Evolutionary conservation across 2,329 filamentous ascomycete species (phyloP).

Genomic region (Penicillium aurantiogriseum): DNA sequence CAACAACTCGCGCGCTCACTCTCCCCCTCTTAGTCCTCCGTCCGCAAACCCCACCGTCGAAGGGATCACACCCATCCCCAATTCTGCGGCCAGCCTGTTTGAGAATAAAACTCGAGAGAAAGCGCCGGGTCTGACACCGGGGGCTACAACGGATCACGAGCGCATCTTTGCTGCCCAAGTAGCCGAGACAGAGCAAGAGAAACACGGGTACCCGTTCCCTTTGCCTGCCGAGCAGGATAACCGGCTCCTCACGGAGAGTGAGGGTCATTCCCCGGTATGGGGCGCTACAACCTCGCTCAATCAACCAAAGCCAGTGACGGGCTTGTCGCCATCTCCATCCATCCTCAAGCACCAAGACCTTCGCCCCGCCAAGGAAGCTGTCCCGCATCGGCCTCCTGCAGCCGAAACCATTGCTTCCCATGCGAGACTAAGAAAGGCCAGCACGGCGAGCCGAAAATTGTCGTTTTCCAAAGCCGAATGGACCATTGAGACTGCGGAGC

Average conservation of each 20-base stretch:
- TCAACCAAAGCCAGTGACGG: constrained; percentile 75
- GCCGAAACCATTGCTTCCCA: constrained; percentile 10
- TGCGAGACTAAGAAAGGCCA: constrained; percentile 15
- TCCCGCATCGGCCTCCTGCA: constrained; percentile 20
- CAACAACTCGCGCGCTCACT: constrained; percentile 41
- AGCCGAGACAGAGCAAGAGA: constrained; percentile 26
- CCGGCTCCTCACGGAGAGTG: constrained; percentile 62
- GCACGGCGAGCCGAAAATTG: constrained; percentile 57
- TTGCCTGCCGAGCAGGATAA: constrained; percentile 41
- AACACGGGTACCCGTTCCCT: constrained; percentile 33
- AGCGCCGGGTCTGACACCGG: constrained; percentile 37
- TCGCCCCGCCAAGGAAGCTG: constrained; percentile 22
- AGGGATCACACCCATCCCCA: constrained; percentile 26
- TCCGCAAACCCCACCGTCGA: constrained; percentile 27
- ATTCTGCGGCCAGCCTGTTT: constrained; percentile 36
- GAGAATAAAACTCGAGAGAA: constrained; percentile 27
- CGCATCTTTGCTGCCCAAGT: constrained; percentile 38
- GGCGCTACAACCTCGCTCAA: constrained; percentile 63
- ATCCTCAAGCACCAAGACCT: constrained; percentile 67
- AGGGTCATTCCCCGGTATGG: constrained; percentile 75
- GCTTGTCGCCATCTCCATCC: constrained; percentile 70
- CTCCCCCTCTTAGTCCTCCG: constrained; percentile 41
- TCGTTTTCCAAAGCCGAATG: constrained; percentile 76
- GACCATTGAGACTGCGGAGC: constrained; percentile 78
- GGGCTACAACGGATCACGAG: constrained; percentile 44